Conservation (phyloP, 139 green algal genomes). For the Limnomonas spitsbergensis region DNA sequence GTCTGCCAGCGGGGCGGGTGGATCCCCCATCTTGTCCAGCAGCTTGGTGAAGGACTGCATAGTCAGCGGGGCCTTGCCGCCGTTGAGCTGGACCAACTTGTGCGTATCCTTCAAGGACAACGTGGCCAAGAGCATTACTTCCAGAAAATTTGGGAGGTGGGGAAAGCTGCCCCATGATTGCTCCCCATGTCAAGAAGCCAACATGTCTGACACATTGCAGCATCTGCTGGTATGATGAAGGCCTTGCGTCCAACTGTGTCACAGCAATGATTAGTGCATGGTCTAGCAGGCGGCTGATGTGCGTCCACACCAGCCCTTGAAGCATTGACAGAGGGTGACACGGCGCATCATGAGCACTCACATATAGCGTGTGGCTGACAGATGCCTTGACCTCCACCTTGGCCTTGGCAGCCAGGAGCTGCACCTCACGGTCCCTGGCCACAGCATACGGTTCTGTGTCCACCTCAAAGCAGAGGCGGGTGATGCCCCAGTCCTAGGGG, state of each 20-base stretch:
- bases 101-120: conserved; percentile 50
- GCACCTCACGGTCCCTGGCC: conserved; percentile 52
- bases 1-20: conserved; percentile 41
- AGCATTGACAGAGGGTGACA: too few relatives aligned
- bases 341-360: too few relatives aligned
- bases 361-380: conserved; percentile 84
- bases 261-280: too few relatives aligned
- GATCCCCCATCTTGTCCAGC: conserved; percentile 51
- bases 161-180: too few relatives aligned
- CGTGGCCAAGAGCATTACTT: too few relatives aligned
- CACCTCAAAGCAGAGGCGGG: conserved; percentile 73
- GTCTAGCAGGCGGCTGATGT: too few relatives aligned
- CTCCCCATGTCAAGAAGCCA: too few relatives aligned
- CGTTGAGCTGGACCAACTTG: conserved; percentile 48
- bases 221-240: too few relatives aligned
- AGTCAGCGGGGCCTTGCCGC: conserved; percentile 58
- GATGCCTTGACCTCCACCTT: conserved; percentile 53
- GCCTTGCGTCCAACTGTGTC: too few relatives aligned
- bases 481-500: conserved; percentile 56
- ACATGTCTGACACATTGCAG: too few relatives aligned
- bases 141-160: too few relatives aligned
- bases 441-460: conserved; percentile 87
- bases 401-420: conserved; percentile 35
- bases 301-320: too few relatives aligned
- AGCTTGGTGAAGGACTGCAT: conserved; percentile 73